These are phyloP conservation scores for Ustilago sp. DNA, from an alignment of 1,284 basidiomycete genomes.

Conservation along the genomic window DNA sequence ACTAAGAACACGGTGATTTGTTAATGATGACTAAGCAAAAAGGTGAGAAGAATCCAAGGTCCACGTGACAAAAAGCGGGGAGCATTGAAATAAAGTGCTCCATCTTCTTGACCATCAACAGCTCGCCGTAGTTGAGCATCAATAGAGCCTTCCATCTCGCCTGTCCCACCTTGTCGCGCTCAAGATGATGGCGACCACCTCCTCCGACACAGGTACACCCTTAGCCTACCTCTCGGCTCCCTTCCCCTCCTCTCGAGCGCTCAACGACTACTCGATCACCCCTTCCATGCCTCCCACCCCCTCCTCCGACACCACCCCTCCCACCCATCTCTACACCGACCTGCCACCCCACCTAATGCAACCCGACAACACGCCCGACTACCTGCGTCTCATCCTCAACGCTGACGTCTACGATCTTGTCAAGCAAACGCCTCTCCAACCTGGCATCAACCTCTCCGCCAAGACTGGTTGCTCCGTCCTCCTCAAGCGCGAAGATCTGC, in stretches of 20 bases:
- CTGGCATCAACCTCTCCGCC: conserved; percentile 85
- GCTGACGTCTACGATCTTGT: conserved; percentile 95
- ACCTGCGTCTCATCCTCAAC: conserved; percentile 89
- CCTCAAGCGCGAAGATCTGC: conserved; percentile 93
- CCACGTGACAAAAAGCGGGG: background rate
- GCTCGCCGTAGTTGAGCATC: background rate
- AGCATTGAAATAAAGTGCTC: background rate
- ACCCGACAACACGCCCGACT: conserved; percentile 84
- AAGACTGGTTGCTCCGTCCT: conserved; percentile 92
- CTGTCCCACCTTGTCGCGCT: background rate
- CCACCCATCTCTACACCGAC: conserved; percentile 74
- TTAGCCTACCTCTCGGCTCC: conserved; percentile 47
- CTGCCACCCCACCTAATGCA: conserved; percentile 78
- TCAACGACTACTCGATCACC: conserved; percentile 37
- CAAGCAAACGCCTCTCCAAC: conserved; percentile 89
- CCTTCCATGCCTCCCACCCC: conserved; percentile 36
- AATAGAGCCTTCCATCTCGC: background rate
- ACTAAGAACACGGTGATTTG: background rate
- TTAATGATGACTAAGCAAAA: background rate
- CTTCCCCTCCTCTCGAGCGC: conserved; percentile 45
- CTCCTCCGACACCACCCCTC: conserved; percentile 24
- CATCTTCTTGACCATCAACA: conserved; percentile 1
- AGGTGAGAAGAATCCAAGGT: background rate
- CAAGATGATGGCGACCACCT: background rate
- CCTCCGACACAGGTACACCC: background rate